phyloP scores from a whole-genome alignment of 495 filamentous ascomycete genomes.

The Penicillium coffeae region DNA sequence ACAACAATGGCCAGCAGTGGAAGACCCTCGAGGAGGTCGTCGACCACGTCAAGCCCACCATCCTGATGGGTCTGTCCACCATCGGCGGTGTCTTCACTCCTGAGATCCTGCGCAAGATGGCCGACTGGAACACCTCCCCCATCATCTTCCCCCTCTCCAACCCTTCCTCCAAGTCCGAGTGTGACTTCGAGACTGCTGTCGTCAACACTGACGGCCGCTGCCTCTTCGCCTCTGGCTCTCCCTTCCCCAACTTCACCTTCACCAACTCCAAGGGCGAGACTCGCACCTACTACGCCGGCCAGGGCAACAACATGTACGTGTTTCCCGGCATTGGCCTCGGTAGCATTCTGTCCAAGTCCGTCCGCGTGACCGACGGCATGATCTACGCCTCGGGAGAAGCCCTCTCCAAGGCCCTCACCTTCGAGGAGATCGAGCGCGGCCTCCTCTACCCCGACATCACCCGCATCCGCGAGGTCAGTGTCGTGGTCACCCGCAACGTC shows the following conservation, averaged over 20 bases:
- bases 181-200: slow-evolving; percentile 90
- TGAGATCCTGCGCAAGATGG: slow-evolving; percentile 79
- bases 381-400: slow-evolving; percentile 83
- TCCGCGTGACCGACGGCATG: slow-evolving; percentile 90
- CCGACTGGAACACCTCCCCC: slow-evolving; percentile 71
- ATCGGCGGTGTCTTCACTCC: slow-evolving; percentile 93
- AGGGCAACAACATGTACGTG: slow-evolving; percentile 92
- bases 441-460: slow-evolving; percentile 92
- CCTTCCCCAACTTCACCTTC: slow-evolving; percentile 70
- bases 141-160: slow-evolving; percentile 95
- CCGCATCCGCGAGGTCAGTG: slow-evolving; percentile 85
- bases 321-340: slow-evolving; percentile 97
- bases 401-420: slow-evolving; percentile 72
- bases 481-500: slow-evolving; percentile 83
- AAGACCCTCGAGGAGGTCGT: slow-evolving; percentile 87
- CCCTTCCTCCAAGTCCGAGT: slow-evolving; percentile 92
- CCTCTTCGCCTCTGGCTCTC: slow-evolving; percentile 92
- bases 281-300: slow-evolving; percentile 77
- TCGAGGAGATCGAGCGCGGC: slow-evolving; percentile 72
- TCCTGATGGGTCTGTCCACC: slow-evolving; percentile 90
- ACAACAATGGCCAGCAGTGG: slow-evolving; percentile 90
- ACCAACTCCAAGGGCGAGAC: slow-evolving; percentile 58
- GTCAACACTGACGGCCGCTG: slow-evolving; percentile 82
- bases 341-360: slow-evolving; percentile 86
- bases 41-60: slow-evolving; percentile 89